Percentiles rank a stretch among this genome's conserved stretches.
These are phyloP conservation scores for Tolypocladium pustulatum DNA, from an alignment of 2,329 filamentous ascomycete genomes.

Conservation along the genomic window DNA sequence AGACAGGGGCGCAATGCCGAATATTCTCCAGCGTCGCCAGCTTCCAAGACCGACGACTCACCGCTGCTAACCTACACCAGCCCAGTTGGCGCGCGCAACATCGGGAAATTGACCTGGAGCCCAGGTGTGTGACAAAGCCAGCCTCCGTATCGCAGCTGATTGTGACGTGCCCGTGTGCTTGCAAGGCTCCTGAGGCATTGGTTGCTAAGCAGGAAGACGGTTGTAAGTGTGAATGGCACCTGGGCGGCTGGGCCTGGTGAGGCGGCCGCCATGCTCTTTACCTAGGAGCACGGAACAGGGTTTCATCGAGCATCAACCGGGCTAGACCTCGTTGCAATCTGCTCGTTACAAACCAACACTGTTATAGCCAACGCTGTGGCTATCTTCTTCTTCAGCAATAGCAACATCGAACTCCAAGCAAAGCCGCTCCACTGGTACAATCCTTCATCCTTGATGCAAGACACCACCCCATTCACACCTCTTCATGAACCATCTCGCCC, in stretches of 20 bases:
- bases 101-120: neutral
- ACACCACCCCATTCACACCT: constrained; percentile 20
- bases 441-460: neutral
- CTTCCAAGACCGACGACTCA: neutral
- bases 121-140: neutral
- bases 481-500: constrained; percentile 58
- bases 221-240: neutral
- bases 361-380: neutral
- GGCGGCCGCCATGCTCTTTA: no score
- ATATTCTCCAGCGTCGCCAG: neutral
- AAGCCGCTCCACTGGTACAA: neutral
- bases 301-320: no score
- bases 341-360: neutral
- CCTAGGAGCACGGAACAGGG: no score
- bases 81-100: neutral
- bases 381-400: neutral
- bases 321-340: neutral
- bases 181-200: neutral
- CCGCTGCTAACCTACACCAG: neutral
- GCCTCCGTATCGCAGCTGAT: neutral
- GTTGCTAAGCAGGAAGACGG: neutral
- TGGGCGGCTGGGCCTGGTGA: no score
- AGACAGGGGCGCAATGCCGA: neutral
- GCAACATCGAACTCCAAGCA: neutral
- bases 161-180: no score